Evolutionary conservation across 2,329 filamentous ascomycete species (phyloP), one percentile per base, ranked within the genome.

Genomic region (Proliferodiscus dingleyae): DNA sequence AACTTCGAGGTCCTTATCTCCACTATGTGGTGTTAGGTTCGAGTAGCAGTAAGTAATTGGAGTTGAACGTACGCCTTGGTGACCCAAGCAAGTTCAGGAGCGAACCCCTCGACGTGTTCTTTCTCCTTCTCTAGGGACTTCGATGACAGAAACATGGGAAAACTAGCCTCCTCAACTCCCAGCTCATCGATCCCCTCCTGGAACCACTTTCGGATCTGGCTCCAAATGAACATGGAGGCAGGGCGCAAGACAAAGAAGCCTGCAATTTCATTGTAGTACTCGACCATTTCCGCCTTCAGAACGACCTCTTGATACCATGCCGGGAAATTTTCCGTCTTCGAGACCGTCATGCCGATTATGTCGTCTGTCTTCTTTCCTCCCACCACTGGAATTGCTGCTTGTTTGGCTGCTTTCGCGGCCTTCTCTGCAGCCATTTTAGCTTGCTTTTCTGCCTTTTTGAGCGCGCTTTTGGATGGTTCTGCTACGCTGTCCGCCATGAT

Each of bases 241-340:
- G 80, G 83, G 51, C 88, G 90, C 66, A 95, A 78, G 66, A 97
- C 93, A 69, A 95, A 97, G 73, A 94, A 96, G 39, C 90, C 88
- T n/a, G 90, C 88, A 51, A 97, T 91, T 71, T 95, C 87, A 63
- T 68, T 56, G 39, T 96, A 97, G 78, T 96, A 98, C 63, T 95
- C 90, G 61, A 97, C 84, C 85, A 98, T 87, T 66, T 96, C 89
- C 59, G 89, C 88, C 78, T 98, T 98, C 63, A 90, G 83, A 46
- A 98, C 85, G 50, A 97, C 87, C 71, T 98, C 91, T 71, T 95
- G 89, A 70, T 98, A 98, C 93, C 93, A 98, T 68, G 83, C 82
- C 41, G 88, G 77, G 65, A 98, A 93, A 70, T 97, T 89, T 38
- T 87, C 84, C 39, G 84, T 74, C 70, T 96, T 97, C 53, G 78